Evolutionary conservation across 1,284 basidiomycete species (phyloP), one percentile per base, ranked within the genome.

Genomic region (Taiwanofungus camphoratus): DNA sequence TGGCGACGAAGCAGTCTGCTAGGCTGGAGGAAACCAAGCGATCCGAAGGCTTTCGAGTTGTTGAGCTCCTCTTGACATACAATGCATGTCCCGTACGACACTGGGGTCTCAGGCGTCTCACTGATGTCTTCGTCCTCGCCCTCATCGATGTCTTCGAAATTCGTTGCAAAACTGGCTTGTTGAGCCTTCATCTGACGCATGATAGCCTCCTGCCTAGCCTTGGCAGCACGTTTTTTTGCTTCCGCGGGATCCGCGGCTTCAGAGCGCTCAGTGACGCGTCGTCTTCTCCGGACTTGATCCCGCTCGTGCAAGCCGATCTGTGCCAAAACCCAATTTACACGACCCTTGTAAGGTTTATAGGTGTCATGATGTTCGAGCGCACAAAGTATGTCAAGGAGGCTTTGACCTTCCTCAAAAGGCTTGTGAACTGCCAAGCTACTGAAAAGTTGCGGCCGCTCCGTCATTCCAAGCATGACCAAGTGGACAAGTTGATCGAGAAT

Each of bases 21-120:
- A 0, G 92, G 84, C 60, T 99, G 95, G 4, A 99, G 62, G 46
- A 95, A 73, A 1, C 88, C 91, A n/a, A 99, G 75, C 36, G 81
- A 82, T 11, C 96, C 96, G 58, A 97, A 98, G 0, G 89, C 73
- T 47, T 79, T 76, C 11, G 75, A 67, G 1, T 73, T 65, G 47
- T 82, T 87, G 37, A 98, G 77, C 48, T 92, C 87, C 62, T 99
- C 96, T 62, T 99, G 96, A 57, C 96, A 99, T 6, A 99, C 90
- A 51, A 99, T 99, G 62, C 96, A 99, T 20, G 85, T 87, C 1
- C 95, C 96, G 51, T 85, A 85, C 19, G 80, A 80, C 13, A 75
- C 62, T n/a, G 73, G 61, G 27, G 74, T 70, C 16, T 74, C 73
- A 0, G 61, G 62, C 1, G 61, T 59, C 41, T 71, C 67, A n/a